Evolutionary conservation across 2,329 filamentous ascomycete genomes (phyloP), one percentile per base, ranked within the genome.

Genomic region (Plectosphaerella sp.): DNA sequence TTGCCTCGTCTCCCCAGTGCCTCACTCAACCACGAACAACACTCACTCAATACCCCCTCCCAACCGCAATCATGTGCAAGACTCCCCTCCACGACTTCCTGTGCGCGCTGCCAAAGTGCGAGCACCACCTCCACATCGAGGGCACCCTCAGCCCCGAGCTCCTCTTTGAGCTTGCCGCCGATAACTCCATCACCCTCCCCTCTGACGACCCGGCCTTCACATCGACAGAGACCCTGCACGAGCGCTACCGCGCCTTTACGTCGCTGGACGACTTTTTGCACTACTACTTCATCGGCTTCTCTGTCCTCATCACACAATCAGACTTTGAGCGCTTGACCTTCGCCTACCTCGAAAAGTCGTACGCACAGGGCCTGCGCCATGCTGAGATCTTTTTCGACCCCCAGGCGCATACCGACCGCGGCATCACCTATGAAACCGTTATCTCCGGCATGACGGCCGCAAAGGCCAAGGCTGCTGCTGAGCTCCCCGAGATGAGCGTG

Each of bases 371-470:
- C 37, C 83, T 91, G 2, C 76, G 80, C 47, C 88, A 92, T 62
- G 86, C 86, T 14, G 88, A 92, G 67, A 78, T 91, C 57, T 92
- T 91, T 72, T 91, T 92, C 70, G 89, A 92, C 65, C 88, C 88
- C 2, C 88, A 92, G 67, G 87, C 86, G 1, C 89, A 92, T 66
- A 78, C 82, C 5, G 71, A 69, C 12, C 78, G 87, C 16, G 84
- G 84, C 5, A 70, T 92, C 4, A 58, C 74, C 8, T 86, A 89
- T 62, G 71, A 77, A 15, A 85, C 80, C 2, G 78, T 91, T 20
- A 75, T 91, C 4, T 64, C 67, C 3, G 89, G 88, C 3, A 83
- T 90, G 59, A 71, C 70, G 0, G 73, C 74, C 1, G 88, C 85
- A 2, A 79, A 84, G 59, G 62, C 69, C 50, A 77, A 81, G 20